Percentiles rank a stretch among this genome's conserved stretches.
Evolutionary conservation across 1,284 basidiomycete species (phyloP).

Genomic region (Sporisorium exsertum): DNA sequence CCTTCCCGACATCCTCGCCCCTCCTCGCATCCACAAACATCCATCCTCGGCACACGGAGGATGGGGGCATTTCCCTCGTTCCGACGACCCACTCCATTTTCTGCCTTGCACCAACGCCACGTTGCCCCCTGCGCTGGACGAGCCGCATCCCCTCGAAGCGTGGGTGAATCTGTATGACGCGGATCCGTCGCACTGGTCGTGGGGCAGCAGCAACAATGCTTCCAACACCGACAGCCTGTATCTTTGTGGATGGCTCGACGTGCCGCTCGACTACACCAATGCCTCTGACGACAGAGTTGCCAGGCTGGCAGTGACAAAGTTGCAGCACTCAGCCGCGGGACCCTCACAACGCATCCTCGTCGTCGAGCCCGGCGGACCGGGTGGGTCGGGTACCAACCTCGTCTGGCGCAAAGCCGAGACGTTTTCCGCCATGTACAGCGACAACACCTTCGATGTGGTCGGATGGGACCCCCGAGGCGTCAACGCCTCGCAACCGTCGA

Average conservation of each 20-base stretch:
- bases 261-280: conserved; percentile 53
- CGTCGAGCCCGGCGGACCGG: conserved; percentile 51
- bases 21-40: conserved; percentile 5
- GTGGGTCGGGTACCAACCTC: conserved; percentile 34
- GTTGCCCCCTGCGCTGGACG: conserved; percentile 18
- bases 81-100: conserved; percentile 32
- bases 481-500: conserved; percentile 32
- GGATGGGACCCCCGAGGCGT: conserved; percentile 51
- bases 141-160: conserved; percentile 1
- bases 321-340: conserved; percentile 13
- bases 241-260: conserved; percentile 48
- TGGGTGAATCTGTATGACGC: conserved; percentile 24
- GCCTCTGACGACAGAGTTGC: conserved; percentile 25
- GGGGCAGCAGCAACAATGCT: neutral
- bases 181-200: conserved; percentile 24
- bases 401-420: conserved; percentile 24
- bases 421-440: conserved; percentile 14
- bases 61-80: conserved; percentile 26
- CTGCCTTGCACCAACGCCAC: conserved; percentile 38
- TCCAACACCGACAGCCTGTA: conserved; percentile 9
- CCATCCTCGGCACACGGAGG: neutral
- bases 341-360: conserved; percentile 28
- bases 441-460: conserved; percentile 33
- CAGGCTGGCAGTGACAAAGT: conserved; percentile 30
- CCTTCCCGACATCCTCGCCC: neutral